Conservation (phyloP, 768 basidiomycete species). For the Boletus tylopilopsis region DNA sequence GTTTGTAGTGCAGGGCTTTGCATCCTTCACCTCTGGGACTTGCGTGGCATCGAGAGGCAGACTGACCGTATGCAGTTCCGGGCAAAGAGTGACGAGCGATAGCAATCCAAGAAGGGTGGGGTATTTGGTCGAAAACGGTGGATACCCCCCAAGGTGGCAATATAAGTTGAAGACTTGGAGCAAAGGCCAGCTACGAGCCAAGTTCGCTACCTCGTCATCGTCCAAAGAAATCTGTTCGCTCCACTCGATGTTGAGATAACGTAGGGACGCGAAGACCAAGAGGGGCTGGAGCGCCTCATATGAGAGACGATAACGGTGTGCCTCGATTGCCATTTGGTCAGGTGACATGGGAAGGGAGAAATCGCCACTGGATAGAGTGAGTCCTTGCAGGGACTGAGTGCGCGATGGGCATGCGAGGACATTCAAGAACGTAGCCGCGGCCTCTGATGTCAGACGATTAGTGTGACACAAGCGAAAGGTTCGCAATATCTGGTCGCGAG, state of each 20-base stretch:
- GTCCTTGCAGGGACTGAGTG: not conserved
- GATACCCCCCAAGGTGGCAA: slow-evolving; percentile 5
- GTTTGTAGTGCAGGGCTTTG: not conserved
- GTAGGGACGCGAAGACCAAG: not conserved
- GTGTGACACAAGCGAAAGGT: not conserved
- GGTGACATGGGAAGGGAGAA: not conserved
- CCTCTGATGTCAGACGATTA: not conserved
- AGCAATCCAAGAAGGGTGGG: slow-evolving; percentile 9
- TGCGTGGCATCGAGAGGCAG: slow-evolving; percentile 12
- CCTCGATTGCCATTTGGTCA: slow-evolving; percentile 3
- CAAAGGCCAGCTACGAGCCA: slow-evolving; percentile 9
- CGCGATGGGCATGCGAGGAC: slow-evolving; percentile 1
- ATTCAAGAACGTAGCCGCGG: not conserved
- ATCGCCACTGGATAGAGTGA: not conserved
- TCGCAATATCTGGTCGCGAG: slow-evolving; percentile 5
- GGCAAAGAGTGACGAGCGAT: not conserved
- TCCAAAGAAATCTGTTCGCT: slow-evolving; percentile 12
- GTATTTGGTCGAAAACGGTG: slow-evolving; percentile 4
- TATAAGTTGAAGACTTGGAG: slow-evolving; percentile 2
- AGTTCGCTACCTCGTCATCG: not conserved
- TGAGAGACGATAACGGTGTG: slow-evolving; percentile 2
- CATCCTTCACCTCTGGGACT: slow-evolving; percentile 1
- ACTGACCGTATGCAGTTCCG: not conserved
- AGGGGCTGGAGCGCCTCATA: slow-evolving; percentile 6
- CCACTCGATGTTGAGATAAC: slow-evolving; percentile 6